A percentile compares a stretch with the other conserved stretches of the same genome.
Conservation (phyloP, 257 asterid species). For the Ophiorrhiza pumila region DNA sequence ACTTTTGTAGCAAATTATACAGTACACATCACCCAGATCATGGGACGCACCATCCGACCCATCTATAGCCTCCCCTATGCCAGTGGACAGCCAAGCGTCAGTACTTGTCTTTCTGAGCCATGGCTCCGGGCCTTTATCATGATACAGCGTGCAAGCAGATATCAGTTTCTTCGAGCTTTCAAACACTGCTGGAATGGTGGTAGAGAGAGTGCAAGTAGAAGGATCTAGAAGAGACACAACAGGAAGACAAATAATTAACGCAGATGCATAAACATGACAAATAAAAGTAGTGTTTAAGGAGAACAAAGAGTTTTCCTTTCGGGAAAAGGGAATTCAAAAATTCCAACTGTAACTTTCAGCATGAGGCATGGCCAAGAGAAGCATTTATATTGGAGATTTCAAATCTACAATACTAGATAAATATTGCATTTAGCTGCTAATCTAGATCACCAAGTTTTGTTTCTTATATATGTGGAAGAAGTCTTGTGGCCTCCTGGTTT, state of each 20-base stretch:
- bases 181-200: slow-evolving; percentile 57
- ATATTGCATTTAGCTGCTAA: not conserved
- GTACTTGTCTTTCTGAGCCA: slow-evolving; percentile 97
- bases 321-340: not conserved
- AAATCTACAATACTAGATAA: not conserved
- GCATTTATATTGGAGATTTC: not conserved
- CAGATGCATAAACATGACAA: slow-evolving; percentile 11
- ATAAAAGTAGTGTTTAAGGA: not conserved
- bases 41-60: slow-evolving; percentile 81
- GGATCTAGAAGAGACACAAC: slow-evolving; percentile 52
- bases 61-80: slow-evolving; percentile 80
- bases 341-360: not conserved
- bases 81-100: slow-evolving; percentile 99
- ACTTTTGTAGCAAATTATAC: slow-evolving; percentile 72
- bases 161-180: slow-evolving; percentile 58
- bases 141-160: slow-evolving; percentile 88
- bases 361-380: not conserved
- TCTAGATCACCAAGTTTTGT: not conserved
- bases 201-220: slow-evolving; percentile 75
- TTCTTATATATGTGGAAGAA: not conserved
- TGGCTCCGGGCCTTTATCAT: slow-evolving; percentile 87
- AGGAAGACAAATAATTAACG: slow-evolving; percentile 11
- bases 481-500: not conserved
- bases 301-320: not conserved
- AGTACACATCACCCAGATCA: slow-evolving; percentile 91